These are phyloP conservation scores for Globisporangium polare DNA, from an alignment of 352 stramenopile species.

Conservation along the genomic window DNA sequence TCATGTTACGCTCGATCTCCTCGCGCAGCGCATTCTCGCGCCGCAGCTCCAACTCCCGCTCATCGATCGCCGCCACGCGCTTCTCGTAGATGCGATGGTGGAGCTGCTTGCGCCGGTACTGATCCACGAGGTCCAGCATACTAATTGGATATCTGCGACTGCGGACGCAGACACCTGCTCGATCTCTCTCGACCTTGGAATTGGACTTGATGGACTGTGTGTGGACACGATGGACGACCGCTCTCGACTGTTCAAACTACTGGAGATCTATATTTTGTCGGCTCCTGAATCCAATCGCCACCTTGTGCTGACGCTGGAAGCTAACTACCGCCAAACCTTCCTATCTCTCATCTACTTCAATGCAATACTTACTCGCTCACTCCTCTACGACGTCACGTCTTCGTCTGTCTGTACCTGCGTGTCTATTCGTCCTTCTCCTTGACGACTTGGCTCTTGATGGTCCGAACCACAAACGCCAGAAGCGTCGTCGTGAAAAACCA, in stretches of 20 bases:
- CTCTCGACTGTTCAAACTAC: conserved; percentile 7
- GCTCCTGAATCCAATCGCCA: conserved; percentile 2
- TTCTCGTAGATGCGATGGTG: conserved; percentile 55
- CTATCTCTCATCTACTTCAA: background rate
- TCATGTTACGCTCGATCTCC: conserved; percentile 73
- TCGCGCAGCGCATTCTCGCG: conserved; percentile 62
- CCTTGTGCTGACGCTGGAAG: background rate
- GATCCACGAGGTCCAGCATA: conserved; percentile 40
- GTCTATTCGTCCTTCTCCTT: conserved; percentile 17
- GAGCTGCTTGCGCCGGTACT: conserved; percentile 46
- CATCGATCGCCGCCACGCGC: conserved; percentile 38
- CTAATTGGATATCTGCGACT: background rate
- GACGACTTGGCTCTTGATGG: background rate
- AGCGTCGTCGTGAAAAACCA: conserved; percentile 55
- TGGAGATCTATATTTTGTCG: conserved; percentile 11
- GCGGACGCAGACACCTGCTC: too few species aligned
- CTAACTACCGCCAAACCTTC: background rate
- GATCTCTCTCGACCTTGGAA: too few species aligned
- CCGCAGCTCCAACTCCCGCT: conserved; percentile 37
- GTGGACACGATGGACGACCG: background rate
- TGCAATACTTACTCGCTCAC: conserved; percentile 1
- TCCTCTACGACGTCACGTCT: conserved; percentile 9
- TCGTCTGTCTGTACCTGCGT: conserved; percentile 1
- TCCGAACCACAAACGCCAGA: conserved; percentile 14
- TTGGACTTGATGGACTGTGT: background rate